These are phyloP conservation scores for Yamadazyma sp. DNA, from an alignment of 1,139 yeast species.

Conservation along the genomic window DNA sequence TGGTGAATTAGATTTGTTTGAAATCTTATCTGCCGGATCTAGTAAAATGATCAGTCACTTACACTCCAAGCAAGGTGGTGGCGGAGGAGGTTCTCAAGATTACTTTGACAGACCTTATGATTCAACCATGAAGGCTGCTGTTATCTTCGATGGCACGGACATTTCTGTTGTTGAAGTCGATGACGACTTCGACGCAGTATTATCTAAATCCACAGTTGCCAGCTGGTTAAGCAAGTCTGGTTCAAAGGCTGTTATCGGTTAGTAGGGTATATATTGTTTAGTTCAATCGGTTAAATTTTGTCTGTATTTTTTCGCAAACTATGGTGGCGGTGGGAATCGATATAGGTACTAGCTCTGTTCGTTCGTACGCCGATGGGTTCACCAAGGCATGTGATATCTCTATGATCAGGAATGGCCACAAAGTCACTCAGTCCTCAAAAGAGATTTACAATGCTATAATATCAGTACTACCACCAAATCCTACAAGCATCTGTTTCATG, in stretches of 20 bases:
- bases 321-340: slow-evolving; percentile 44
- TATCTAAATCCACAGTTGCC: slow-evolving; percentile 53
- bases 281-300: too few relatives aligned
- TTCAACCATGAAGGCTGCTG: slow-evolving; percentile 86
- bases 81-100: slow-evolving; percentile 82
- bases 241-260: slow-evolving; percentile 30
- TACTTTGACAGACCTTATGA: slow-evolving; percentile 82
- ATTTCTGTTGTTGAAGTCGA: slow-evolving; percentile 63
- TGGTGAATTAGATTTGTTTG: slow-evolving; percentile 83
- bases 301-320: neutral
- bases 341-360: slow-evolving; percentile 53
- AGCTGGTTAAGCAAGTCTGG: slow-evolving; percentile 56
- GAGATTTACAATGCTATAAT: slow-evolving; percentile 27
- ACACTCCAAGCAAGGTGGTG: slow-evolving; percentile 81
- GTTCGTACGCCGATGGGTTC: slow-evolving; percentile 20
- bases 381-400: slow-evolving; percentile 16
- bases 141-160: slow-evolving; percentile 58
- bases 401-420: slow-evolving; percentile 11
- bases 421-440: slow-evolving; percentile 42
- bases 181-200: slow-evolving; percentile 52
- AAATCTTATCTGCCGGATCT: slow-evolving; percentile 71
- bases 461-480: slow-evolving; percentile 14
- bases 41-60: slow-evolving; percentile 74
- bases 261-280: slow-evolving; percentile 10
- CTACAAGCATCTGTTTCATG: slow-evolving; percentile 26